Evolutionary conservation across 106 monocot species (phyloP), one percentile per base, ranked within the genome.

Genomic region (Apostasia ramifera): DNA sequence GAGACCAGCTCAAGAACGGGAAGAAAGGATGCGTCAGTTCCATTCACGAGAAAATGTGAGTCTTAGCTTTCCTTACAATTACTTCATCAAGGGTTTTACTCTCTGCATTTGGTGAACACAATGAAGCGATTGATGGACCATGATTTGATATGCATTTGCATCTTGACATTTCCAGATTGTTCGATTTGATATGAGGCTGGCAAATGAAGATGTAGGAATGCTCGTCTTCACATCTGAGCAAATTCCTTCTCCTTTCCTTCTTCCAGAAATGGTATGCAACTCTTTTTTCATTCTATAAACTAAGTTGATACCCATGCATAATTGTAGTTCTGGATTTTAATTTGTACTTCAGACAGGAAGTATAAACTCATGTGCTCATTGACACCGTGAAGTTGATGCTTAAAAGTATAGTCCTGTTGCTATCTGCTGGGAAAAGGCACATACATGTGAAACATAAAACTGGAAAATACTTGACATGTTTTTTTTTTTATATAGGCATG

Each of bases 121-220:
- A 59, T 78, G 3, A 12, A 41, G n/a, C 59, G 60, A 38, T 53
- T 55, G 65, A 43, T 38, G 12, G 15, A 45, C 5, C 10, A 51
- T 8, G 12, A 44, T 47, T 5, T 0, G 45, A 61, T 55, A 67
- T 47, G 52, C 9, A 69, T 74, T 11, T 64, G 41, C 10, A 44
- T 77, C 2, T 77, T 75, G 46, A 13, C 47, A 46, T 67, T 78
- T 74, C 10, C 71, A 97, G 97, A 74, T 97, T 68, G 85, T 87
- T 43, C 89, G 89, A 45, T 97, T 92, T 80, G 87, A 97, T 73
- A 92, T 97, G 92, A 97, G 77, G 45, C 78, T 97, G 72, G 97
- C 97, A 71, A 97, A 97, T 87, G 97, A 97, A 74, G 97, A 97
- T 79, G 92, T 97, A 8, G 83, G 77, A 47, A 87, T 97, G 97